Percentiles rank a stretch among this genome's conserved stretches.
These are phyloP conservation scores for Eutypa lata DNA, from an alignment of 2,329 filamentous ascomycete genomes.

Conservation along the genomic window DNA sequence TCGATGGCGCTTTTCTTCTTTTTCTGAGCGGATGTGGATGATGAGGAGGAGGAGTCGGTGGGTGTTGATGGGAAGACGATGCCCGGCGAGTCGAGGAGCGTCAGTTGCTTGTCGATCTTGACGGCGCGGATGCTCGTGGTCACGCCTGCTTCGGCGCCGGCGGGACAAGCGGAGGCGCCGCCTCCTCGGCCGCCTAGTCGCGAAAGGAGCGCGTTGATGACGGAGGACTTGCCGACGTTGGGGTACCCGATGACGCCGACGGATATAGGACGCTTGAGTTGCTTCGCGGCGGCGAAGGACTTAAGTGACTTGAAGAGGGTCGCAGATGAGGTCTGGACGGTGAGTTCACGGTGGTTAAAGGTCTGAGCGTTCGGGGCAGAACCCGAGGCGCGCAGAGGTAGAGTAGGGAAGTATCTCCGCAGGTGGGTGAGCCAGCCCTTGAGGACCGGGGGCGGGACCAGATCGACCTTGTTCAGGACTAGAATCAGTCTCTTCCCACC, in stretches of 20 bases:
- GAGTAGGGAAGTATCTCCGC: constrained; percentile 84
- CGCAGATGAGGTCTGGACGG: constrained; percentile 79
- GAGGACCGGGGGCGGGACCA: constrained; percentile 77
- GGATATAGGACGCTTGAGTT: constrained; percentile 84
- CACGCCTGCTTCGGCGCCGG: constrained; percentile 87
- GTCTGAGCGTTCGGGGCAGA: constrained; percentile 81
- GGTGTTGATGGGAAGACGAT: constrained; percentile 81
- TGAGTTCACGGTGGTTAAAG: constrained; percentile 89
- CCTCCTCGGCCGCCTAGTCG: constrained; percentile 62
- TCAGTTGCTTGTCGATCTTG: constrained; percentile 93
- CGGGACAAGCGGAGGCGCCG: constrained; percentile 70
- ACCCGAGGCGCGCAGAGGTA: constrained; percentile 81
- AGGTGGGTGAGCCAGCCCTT: constrained; percentile 83
- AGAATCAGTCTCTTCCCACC: constrained; percentile 87
- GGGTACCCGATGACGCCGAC: constrained; percentile 95
- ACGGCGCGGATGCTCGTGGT: constrained; percentile 85
- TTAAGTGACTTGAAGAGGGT: constrained; percentile 87
- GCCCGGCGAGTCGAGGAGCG: constrained; percentile 88
- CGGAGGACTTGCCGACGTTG: constrained; percentile 93
- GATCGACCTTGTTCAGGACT: constrained; percentile 92
- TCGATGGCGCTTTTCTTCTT: constrained; percentile 58
- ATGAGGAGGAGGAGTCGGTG: constrained; percentile 7
- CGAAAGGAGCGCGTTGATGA: constrained; percentile 88
- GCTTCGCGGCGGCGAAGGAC: constrained; percentile 76
- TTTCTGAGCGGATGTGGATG: background rate